A percentile compares a stretch with the other conserved stretches of the same genome.
Conservation (phyloP, 441 rosid genomes). For the Viola pubescens region DNA sequence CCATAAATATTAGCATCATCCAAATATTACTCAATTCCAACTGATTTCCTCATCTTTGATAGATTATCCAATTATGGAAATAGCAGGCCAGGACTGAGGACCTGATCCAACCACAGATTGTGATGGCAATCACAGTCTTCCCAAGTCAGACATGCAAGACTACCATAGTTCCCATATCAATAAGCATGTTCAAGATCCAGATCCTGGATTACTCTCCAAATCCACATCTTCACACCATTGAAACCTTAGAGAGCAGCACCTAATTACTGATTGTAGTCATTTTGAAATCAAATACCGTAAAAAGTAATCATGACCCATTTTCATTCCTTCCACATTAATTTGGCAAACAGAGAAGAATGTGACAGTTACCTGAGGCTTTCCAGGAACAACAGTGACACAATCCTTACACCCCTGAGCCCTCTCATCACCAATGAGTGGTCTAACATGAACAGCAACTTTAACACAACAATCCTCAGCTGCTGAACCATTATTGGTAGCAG, state of each 20-base stretch:
- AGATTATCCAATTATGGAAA: conserved; percentile 20
- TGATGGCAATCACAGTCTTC: conserved; percentile 10
- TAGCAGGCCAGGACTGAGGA: conserved; percentile 20
- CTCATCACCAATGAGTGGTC: conserved; percentile 96
- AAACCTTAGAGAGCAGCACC: background rate
- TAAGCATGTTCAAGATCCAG: conserved; percentile 31
- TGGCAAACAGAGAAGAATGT: background rate
- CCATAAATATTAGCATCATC: conserved; percentile 10
- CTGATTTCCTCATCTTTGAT: conserved; percentile 6
- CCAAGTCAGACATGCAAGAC: conserved; percentile 32
- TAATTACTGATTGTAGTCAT: background rate
- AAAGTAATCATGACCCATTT: background rate
- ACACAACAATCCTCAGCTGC: conserved; percentile 78
- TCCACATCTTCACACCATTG: background rate
- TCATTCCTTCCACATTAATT: background rate
- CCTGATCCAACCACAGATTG: conserved; percentile 26
- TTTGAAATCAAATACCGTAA: background rate
- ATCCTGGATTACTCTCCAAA: conserved; percentile 23
- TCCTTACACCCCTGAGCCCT: conserved; percentile 88
- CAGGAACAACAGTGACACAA: conserved; percentile 75
- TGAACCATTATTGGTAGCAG: conserved; percentile 13
- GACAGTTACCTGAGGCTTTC: conserved; percentile 84
- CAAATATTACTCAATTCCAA: conserved; percentile 14
- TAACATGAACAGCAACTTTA: conserved; percentile 86
- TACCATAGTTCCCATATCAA: conserved; percentile 16